phyloP scores from a whole-genome alignment of 176 grass and related monocot species.

The Oryza glaberrima region DNA sequence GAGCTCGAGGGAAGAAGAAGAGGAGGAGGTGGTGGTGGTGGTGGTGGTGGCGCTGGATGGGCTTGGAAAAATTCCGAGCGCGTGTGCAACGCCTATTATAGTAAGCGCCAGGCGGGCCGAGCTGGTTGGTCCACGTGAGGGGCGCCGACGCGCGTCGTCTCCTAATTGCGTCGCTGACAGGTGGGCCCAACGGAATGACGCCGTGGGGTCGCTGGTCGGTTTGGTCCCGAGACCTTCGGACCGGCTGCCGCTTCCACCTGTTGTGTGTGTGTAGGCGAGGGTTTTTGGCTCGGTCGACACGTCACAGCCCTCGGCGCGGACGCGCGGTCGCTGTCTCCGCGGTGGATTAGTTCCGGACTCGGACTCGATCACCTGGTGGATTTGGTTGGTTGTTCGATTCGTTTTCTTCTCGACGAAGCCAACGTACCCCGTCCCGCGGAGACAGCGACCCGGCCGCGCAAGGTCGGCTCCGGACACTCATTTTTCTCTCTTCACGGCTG shows the following conservation, averaged over 20 bases:
- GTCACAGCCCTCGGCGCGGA: too few species aligned
- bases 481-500: background rate
- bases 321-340: too few species aligned
- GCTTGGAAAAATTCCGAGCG: background rate
- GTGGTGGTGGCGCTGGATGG: background rate
- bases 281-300: too few species aligned
- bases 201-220: background rate
- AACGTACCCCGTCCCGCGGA: background rate
- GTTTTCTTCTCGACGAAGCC: background rate
- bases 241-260: background rate
- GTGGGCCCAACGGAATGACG: conserved; percentile 37
- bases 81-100: background rate
- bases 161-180: background rate
- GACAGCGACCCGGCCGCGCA: background rate
- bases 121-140: conserved; percentile 28
- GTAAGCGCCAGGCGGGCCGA: conserved; percentile 13
- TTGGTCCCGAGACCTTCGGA: background rate
- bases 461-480: background rate
- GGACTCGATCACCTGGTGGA: too few species aligned
- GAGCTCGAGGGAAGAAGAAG: conserved; percentile 15
- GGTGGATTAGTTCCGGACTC: background rate
- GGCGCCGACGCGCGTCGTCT: conserved; percentile 43
- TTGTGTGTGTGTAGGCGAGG: background rate
- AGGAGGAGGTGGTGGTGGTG: too few species aligned
- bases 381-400: background rate